Evolutionary conservation across 495 filamentous ascomycete species (phyloP).

Genomic region (Cercophora samala): DNA sequence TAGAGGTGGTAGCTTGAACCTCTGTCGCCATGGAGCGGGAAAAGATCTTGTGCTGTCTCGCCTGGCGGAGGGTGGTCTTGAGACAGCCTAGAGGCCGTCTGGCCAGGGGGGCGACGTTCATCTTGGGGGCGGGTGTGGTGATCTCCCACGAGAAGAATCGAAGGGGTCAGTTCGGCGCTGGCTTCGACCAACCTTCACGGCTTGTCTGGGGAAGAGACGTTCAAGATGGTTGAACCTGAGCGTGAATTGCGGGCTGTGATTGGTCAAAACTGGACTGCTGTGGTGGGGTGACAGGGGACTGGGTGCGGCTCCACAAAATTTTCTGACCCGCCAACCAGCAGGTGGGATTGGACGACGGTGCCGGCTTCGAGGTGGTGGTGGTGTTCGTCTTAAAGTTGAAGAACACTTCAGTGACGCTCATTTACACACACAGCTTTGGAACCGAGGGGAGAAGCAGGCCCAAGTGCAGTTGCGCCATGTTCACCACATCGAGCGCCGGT

Average conservation of each 20-base stretch:
- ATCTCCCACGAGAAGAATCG: neutral
- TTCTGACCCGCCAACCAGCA: conserved; percentile 10
- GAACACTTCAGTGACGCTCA: neutral
- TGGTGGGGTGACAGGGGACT: neutral
- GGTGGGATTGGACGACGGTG: neutral
- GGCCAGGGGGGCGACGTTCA: conserved; percentile 55
- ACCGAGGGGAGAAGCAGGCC: neutral
- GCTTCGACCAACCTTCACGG: neutral
- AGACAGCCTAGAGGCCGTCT: conserved; percentile 67
- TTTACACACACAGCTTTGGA: neutral
- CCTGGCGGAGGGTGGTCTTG: conserved; percentile 53
- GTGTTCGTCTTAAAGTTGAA: neutral
- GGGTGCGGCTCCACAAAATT: conserved; percentile 13
- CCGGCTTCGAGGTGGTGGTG: neutral
- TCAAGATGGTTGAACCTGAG: neutral
- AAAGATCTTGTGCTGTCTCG: conserved; percentile 40
- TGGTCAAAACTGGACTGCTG: neutral
- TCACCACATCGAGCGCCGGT: conserved; percentile 14
- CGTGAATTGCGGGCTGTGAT: conserved; percentile 3
- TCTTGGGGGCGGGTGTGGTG: conserved; percentile 32
- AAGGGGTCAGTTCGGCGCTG: neutral
- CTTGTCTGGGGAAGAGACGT: conserved; percentile 5
- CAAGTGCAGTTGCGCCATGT: conserved; percentile 19
- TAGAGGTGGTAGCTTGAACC: conserved; percentile 19
- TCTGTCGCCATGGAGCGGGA: conserved; percentile 37